phyloP scores from a whole-genome alignment of 495 filamentous ascomycete species.

The Lepidopterella palustris region DNA sequence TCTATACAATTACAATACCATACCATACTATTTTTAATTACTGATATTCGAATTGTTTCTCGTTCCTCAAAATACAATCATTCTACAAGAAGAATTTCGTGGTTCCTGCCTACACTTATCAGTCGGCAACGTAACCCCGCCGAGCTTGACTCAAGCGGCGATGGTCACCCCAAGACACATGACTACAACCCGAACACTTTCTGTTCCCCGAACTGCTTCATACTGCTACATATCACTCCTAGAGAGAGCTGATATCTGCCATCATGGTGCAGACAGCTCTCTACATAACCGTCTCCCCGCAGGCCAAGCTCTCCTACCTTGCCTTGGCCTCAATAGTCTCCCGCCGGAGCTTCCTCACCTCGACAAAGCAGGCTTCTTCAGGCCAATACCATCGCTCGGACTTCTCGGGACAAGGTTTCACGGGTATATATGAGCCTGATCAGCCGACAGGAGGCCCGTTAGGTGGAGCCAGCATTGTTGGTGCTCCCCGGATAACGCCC shows the following conservation, averaged over 20 bases:
- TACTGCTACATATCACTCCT: not conserved
- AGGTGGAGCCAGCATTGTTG: conserved; percentile 23
- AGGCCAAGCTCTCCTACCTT: conserved; percentile 39
- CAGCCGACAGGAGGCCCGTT: conserved; percentile 42
- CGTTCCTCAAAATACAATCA: too few relatives aligned
- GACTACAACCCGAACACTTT: not conserved
- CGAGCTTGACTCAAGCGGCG: not conserved
- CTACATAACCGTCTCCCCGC: conserved; percentile 23
- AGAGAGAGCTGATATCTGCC: not conserved
- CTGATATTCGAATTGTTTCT: not conserved
- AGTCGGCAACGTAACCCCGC: not conserved
- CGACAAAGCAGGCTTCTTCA: conserved; percentile 1
- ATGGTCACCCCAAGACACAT: not conserved
- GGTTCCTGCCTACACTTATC: not conserved
- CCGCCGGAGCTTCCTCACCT: conserved; percentile 15
- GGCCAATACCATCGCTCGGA: conserved; percentile 56
- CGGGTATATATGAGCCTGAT: conserved; percentile 68
- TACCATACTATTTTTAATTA: not conserved
- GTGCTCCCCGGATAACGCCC: conserved; percentile 56
- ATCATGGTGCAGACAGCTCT: conserved; percentile 6
- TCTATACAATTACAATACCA: not conserved
- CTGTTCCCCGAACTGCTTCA: not conserved
- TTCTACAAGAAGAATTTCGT: too few relatives aligned
- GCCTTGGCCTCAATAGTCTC: conserved; percentile 34
- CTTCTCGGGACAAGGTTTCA: conserved; percentile 60